Percentiles rank a stretch among this genome's conserved stretches.
These are phyloP conservation scores for Spergularia marina DNA, from an alignment of 148 eudicot species.

Conservation along the genomic window DNA sequence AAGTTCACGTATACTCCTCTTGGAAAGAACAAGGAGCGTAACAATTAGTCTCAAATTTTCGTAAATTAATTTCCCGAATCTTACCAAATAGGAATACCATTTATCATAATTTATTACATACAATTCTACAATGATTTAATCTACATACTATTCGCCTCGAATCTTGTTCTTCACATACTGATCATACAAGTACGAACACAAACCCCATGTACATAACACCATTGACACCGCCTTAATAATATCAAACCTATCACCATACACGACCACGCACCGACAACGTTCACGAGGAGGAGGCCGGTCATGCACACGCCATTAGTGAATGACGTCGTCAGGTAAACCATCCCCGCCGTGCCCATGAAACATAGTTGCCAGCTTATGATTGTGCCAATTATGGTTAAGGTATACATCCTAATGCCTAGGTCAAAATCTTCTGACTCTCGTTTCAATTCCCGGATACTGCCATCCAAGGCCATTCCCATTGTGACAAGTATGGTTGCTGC, in stretches of 20 bases:
- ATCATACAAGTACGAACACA: constrained; percentile 69
- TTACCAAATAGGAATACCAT: no score
- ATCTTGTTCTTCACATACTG: constrained; percentile 42
- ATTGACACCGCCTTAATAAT: constrained; percentile 55
- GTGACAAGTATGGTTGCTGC: constrained; percentile 41
- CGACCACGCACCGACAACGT: constrained; percentile 54
- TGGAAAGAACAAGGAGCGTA: no score
- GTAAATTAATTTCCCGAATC: no score
- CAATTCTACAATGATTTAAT: no score
- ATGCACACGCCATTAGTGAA: constrained; percentile 59
- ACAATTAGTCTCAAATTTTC: no score
- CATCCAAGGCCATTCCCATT: constrained; percentile 51
- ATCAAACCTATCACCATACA: constrained; percentile 52
- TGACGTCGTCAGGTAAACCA: constrained; percentile 70
- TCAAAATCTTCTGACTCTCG: constrained; percentile 41
- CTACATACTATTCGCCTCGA: no score
- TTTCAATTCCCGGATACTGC: constrained; percentile 52
- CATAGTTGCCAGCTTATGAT: constrained; percentile 60
- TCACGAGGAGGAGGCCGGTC: constrained; percentile 56
- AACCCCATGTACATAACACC: constrained; percentile 60
- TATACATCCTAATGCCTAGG: constrained; percentile 41
- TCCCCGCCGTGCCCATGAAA: constrained; percentile 83
- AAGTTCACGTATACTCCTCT: no score
- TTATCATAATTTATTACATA: no score
- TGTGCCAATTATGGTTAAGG: constrained; percentile 34